A percentile compares a stretch with the other conserved stretches of the same genome.
phyloP scores from a whole-genome alignment of 2,329 filamentous ascomycete species.

The Hypoxylon sp. region DNA sequence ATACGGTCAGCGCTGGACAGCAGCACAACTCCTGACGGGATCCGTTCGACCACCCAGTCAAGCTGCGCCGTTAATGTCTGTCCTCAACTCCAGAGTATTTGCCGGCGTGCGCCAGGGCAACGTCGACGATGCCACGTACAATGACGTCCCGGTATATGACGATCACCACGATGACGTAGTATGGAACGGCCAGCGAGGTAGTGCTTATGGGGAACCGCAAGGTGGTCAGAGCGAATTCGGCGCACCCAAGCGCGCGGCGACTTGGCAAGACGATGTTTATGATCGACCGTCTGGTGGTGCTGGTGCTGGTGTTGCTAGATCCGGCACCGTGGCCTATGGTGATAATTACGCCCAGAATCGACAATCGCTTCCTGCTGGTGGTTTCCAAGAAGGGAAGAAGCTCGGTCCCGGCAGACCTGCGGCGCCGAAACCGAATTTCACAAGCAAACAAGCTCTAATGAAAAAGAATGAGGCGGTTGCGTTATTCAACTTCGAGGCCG shows the following conservation, averaged over 20 bases:
- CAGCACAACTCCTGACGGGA: constrained; percentile 82
- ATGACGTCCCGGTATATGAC: constrained; percentile 90
- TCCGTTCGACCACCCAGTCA: constrained; percentile 79
- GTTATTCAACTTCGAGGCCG: constrained; percentile 91
- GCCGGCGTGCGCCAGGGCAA: constrained; percentile 64
- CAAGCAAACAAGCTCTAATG: constrained; percentile 62
- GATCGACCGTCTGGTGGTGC: constrained; percentile 62
- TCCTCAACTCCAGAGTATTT: constrained; percentile 88
- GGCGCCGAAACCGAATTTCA: constrained; percentile 89
- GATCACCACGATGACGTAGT: constrained; percentile 82
- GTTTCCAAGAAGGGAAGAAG: constrained; percentile 55
- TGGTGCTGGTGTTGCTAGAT: constrained; percentile 54
- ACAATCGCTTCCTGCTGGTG: constrained; percentile 53
- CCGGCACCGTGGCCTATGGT: constrained; percentile 59
- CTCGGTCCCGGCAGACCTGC: constrained; percentile 78
- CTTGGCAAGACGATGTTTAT: constrained; percentile 80
- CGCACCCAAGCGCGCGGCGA: constrained; percentile 68
- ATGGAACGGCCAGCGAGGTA: constrained; percentile 80
- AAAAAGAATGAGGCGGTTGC: constrained; percentile 86
- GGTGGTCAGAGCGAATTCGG: constrained; percentile 58
- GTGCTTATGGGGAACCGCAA: constrained; percentile 61
- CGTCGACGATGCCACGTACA: constrained; percentile 79
- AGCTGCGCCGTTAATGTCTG: constrained; percentile 82
- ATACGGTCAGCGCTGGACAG: constrained; percentile 84
- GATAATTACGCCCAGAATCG: constrained; percentile 57